phyloP scores from a whole-genome alignment of 1,284 basidiomycete species.

The Microbotryum saponariae region DNA sequence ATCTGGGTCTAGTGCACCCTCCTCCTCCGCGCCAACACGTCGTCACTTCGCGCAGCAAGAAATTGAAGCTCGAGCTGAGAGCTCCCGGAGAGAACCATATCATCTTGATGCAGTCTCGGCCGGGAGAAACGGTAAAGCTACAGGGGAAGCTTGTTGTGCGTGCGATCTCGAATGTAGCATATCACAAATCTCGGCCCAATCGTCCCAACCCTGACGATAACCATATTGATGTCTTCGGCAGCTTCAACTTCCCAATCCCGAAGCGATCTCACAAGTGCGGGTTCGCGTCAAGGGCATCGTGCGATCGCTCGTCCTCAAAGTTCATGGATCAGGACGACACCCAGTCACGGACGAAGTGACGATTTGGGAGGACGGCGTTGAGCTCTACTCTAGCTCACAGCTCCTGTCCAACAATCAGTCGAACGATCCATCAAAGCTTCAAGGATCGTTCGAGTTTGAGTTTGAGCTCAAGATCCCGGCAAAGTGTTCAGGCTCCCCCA shows the following conservation, averaged over 20 bases:
- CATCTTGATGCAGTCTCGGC: constrained; percentile 17
- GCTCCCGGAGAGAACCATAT: constrained; percentile 21
- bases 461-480: constrained; percentile 22
- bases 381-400: constrained; percentile 9
- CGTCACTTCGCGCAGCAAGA: constrained; percentile 7
- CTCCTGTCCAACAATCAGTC: constrained; percentile 16
- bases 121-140: constrained; percentile 1
- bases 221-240: not conserved
- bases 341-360: constrained; percentile 23
- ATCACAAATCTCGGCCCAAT: too few relatives aligned
- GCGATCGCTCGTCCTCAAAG: constrained; percentile 25
- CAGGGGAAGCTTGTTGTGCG: not conserved
- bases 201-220: not conserved
- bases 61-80: constrained; percentile 12
- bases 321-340: constrained; percentile 18
- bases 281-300: constrained; percentile 27
- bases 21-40: constrained; percentile 10
- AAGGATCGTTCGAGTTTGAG: constrained; percentile 24
- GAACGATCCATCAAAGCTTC: constrained; percentile 15
- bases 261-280: constrained; percentile 20
- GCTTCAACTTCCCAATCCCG: constrained; percentile 11
- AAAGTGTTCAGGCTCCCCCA: too few relatives aligned
- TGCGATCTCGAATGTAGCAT: too few relatives aligned
- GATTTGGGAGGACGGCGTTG: constrained; percentile 9
- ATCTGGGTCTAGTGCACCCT: not conserved